Conservation (phyloP, 208 protist species). For the Acanthamoeba royreba region DNA sequence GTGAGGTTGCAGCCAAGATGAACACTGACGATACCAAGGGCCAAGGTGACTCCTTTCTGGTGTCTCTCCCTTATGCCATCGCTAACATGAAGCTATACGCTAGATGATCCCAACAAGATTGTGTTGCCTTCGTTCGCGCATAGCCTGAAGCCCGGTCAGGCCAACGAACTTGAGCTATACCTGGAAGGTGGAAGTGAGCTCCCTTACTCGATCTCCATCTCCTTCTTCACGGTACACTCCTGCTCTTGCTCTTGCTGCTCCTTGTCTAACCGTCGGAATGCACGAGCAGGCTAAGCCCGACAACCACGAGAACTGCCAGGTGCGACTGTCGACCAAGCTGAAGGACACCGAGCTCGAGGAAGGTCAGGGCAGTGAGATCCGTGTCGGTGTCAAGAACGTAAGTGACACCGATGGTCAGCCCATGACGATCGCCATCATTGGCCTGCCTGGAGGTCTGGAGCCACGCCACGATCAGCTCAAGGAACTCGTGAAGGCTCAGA, state of each 20-base stretch:
- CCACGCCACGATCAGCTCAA: constrained; percentile 38
- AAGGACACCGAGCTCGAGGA: background rate
- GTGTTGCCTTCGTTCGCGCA: background rate
- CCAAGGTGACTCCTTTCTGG: background rate
- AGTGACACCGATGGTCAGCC: background rate
- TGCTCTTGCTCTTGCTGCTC: background rate
- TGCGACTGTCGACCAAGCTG: background rate
- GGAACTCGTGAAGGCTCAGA: constrained; percentile 15
- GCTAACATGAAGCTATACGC: too few species aligned
- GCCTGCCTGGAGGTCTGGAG: constrained; percentile 38
- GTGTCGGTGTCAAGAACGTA: background rate
- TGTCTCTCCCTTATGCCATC: too few species aligned
- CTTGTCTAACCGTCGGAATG: background rate
- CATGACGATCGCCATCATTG: constrained; percentile 28
- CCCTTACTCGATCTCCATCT: background rate
- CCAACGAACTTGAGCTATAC: background rate
- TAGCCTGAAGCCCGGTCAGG: background rate
- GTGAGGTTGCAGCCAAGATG: background rate
- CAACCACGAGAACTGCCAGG: background rate
- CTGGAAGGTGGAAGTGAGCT: background rate
- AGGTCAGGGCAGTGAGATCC: constrained; percentile 33
- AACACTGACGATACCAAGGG: background rate
- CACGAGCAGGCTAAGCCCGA: background rate
- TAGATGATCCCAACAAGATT: too few species aligned
- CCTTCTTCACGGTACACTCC: background rate